Base-by-base conservation (phyloP, 805 yeast species). In the Yarrowia keelungensis region DNA sequence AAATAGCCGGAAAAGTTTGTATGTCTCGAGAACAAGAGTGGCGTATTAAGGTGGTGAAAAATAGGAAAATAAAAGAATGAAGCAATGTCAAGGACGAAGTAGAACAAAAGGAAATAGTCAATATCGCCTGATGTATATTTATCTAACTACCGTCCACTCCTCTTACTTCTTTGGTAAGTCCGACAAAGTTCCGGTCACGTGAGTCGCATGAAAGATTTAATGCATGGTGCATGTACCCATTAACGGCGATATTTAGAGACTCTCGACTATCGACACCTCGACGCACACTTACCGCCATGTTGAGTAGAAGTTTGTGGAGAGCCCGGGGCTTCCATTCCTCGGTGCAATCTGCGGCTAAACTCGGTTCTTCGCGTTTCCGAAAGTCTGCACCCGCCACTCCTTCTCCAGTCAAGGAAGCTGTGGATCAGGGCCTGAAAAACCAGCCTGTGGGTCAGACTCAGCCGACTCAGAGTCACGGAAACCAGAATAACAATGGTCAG, bases 101-200 rank as follows among this genome's bases (percentile, higher is more conserved):
- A 38, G 12, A 9, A 38, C 39, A 38, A 38, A n/a, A 15, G 15
- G 16, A 42, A 42, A 15, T 9, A 38, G 8, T 5, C 32, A 26
- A 26, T 26, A 26, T 26, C 32, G 32, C 32, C 7, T 26, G 32
- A 26, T 26, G 2, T 5, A 26, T 5, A 26, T 5, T 3, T 5
- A 26, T 5, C 32, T 5, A 26, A 26, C 32, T 26, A 5, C 32
- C 32, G 7, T 5, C 32, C 32, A 5, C 32, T 26, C 4, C 32
- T 5, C 32, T 3, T 26, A 2, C 32, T 26, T 26, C 4, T 15
- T 15, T 8, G 53, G 39, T 9, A 26, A 41, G 38, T 22, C 62
- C 62, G 62, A 42, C 62, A 56, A 41, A 41, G 62, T 56, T 56
- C 62, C 62, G 42, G 38, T 59, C 65, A 59, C 65, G 51, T 59